Evolutionary conservation across 495 filamentous ascomycete species (phyloP), one percentile per base, ranked within the genome.

Genomic region (Echria macrotheca): DNA sequence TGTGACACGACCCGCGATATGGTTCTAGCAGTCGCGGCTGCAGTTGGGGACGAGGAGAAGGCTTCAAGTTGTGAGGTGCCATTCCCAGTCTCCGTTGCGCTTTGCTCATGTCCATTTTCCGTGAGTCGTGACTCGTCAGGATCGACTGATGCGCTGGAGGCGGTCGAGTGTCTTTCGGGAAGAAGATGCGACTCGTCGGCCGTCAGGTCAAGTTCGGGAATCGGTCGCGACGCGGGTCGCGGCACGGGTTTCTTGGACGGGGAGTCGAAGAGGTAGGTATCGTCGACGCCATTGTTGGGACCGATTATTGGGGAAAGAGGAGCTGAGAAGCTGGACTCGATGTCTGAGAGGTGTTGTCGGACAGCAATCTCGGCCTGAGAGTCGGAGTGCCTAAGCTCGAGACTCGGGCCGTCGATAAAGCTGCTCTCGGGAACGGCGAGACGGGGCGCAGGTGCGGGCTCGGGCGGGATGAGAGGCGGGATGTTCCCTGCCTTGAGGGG

Each of bases 301-400:
- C 66, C 56, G 10, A 64, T 64, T 28, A 71, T 67, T 22, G 71
- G 77, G 35, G 78, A 78, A 38, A 72, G 55, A 37, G 77, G 75
- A 21, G 75, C 74, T 31, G 90, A 44, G 54, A 95, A 94, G 59
- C 87, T 94, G 6, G 89, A 94, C 62, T 96, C 90, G 50, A 93
- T 79, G 59, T 95, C 89, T 70, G 87, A 83, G 49, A 95, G 61
- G 61, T 86, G 84, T 47, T 69, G 67, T 24, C 66, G 66, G 11
- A 73, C 67, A 26, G 65, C 64, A n/a, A 66, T 64, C 38, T 76
- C 73, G 46, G 69, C 68, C 26, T 74, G 50, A 2, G 73, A 70
- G 37, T 76, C 71, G 38, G 63, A 57, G 26, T 50, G 62, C 50
- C 48, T 59, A 35, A 62, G 53, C 11, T 73, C 65, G 35, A 71